Percentiles rank a stretch among this genome's conserved stretches.
Evolutionary conservation across 2,329 filamentous ascomycete genomes (phyloP).

Genomic region (Aspergillus thermomutatus): DNA sequence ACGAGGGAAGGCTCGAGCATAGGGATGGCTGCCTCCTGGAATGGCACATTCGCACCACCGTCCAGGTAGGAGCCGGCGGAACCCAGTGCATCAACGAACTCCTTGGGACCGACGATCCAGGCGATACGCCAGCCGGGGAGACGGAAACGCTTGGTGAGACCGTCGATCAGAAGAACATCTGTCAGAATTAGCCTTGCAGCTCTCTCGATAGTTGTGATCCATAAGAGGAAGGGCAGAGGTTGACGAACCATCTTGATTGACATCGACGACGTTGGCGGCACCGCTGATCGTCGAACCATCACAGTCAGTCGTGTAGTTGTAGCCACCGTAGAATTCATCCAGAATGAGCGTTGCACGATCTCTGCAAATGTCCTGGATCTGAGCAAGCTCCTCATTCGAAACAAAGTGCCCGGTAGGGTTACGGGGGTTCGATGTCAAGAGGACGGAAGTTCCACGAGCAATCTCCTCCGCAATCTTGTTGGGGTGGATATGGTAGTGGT

Average conservation of each 20-base stretch:
- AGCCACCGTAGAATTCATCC: constrained; percentile 95
- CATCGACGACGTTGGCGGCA: constrained; percentile 84
- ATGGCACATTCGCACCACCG: constrained; percentile 89
- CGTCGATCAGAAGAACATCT: constrained; percentile 92
- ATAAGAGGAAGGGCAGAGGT: background rate
- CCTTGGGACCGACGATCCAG: constrained; percentile 93
- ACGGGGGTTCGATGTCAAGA: constrained; percentile 90
- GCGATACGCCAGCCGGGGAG: constrained; percentile 95
- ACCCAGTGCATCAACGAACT: constrained; percentile 90
- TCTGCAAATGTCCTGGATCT: constrained; percentile 91
- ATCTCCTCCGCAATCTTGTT: constrained; percentile 93
- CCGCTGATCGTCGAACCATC: constrained; percentile 86
- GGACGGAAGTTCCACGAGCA: constrained; percentile 77
- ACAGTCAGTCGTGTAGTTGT: constrained; percentile 92
- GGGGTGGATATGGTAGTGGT: constrained; percentile 89
- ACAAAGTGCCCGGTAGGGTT: constrained; percentile 92
- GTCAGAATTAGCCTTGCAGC: constrained; percentile 6
- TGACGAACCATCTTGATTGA: constrained; percentile 65
- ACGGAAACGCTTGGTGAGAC: constrained; percentile 93
- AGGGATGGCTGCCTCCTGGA: constrained; percentile 87
- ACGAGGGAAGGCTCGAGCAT: constrained; percentile 90
- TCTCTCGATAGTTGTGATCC: background rate
- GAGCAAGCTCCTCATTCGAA: constrained; percentile 74
- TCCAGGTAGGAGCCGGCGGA: constrained; percentile 93
- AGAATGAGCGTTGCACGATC: constrained; percentile 88